Base-by-base conservation (phyloP, 73 alveolate genomes). In the Paramecium primaurelia region DNA sequence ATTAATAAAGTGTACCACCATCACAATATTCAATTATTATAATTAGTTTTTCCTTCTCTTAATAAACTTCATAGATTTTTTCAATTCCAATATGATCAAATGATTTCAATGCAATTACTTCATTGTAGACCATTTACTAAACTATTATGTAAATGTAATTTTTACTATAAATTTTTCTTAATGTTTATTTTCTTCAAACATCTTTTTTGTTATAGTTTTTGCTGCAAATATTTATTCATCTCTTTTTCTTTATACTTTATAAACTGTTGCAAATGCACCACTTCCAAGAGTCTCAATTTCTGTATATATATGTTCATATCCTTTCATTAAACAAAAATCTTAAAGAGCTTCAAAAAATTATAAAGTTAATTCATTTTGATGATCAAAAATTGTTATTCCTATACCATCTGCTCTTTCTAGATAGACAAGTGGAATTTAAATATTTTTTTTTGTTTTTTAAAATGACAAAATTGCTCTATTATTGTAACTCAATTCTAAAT, bases 61-160 rank as follows among this genome's bases (percentile, higher is more conserved):
- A 96, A 92, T 93, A 98, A 2, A 98, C 96, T 92, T 98, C 99
- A 93, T 96, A 96, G 92, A 96, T 94, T 88, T 95, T 95, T 18
- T 96, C 95, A 8, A 98, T 95, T 86, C 95, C 95, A 8, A 99
- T 98, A 93, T 98, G 99, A 93, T 96, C 99, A 36, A 96, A 86
- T 30, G 90, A 58, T 5, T 96, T 89, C 86, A 98, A 91, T 6
- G 97, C 96, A 73, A 92, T 96, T 25, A 98, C 95, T 95, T 98
- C 99, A 80, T 80, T 80, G 73, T 80, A 80, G 30, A 80, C 34
- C 91, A 80, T 80, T 80, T 42, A 80, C 91, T 80, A 64, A 20
- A 25, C 75, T 80, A 42, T 45, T 80, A 26, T 40, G 75, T 80
- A 45, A 80, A 32, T 25, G 58, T 80, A 36, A 26, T 14, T 32